These are phyloP conservation scores for Trametes gibbosa DNA, from an alignment of 768 basidiomycete genomes.

Conservation along the genomic window DNA sequence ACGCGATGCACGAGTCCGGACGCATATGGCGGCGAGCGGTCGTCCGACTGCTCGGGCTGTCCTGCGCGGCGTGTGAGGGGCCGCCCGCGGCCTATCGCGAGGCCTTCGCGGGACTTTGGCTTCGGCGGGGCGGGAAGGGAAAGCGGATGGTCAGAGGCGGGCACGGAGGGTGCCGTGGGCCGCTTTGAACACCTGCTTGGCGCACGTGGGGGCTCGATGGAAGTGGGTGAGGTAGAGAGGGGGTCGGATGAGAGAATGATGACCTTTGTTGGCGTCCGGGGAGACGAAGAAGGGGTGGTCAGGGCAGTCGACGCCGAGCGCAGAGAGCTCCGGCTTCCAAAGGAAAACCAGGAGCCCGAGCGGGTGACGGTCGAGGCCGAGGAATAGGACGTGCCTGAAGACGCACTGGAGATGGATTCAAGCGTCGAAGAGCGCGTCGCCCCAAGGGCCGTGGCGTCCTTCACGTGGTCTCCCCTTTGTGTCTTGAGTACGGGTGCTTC, in stretches of 20 bases:
- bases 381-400: slow-evolving; percentile 28
- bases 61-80: slow-evolving; percentile 10
- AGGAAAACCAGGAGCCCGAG: slow-evolving; percentile 43
- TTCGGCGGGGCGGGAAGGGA: slow-evolving; percentile 4
- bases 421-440: slow-evolving; percentile 24
- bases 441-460: slow-evolving; percentile 19
- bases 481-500: slow-evolving; percentile 31
- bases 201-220: slow-evolving; percentile 1
- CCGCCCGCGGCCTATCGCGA: slow-evolving; percentile 15
- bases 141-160: slow-evolving; percentile 15
- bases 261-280: slow-evolving; percentile 25
- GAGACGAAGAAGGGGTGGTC: slow-evolving; percentile 33
- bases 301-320: slow-evolving; percentile 37
- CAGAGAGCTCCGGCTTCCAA: slow-evolving; percentile 36
- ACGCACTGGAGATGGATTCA: slow-evolving; percentile 25
- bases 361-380: slow-evolving; percentile 32
- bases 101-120: slow-evolving; percentile 9
- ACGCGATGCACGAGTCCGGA: slow-evolving; percentile 29
- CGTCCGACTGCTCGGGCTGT: slow-evolving; percentile 3
- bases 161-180: slow-evolving; percentile 4
- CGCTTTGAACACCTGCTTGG: slow-evolving; percentile 9
- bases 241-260: neutral
- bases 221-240: slow-evolving; percentile 1
- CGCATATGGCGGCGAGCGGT: slow-evolving; percentile 8
- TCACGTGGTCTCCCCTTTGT: neutral